phyloP scores from a whole-genome alignment of 768 basidiomycete genomes.

The Lactarius vividus region DNA sequence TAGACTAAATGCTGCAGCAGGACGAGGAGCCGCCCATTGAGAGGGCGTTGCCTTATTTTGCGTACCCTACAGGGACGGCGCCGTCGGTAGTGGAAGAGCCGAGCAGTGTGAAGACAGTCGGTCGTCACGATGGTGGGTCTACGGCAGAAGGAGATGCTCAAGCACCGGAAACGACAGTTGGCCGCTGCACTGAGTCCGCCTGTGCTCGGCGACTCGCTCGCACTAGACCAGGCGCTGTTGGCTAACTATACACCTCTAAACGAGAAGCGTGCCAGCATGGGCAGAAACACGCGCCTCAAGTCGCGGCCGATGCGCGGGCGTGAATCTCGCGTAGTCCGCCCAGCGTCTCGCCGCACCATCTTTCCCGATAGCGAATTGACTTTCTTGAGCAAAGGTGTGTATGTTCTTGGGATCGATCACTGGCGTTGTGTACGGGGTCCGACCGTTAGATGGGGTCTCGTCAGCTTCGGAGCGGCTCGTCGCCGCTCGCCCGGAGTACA shows the following conservation, averaged over 20 bases:
- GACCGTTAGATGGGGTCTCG: conserved; percentile 29
- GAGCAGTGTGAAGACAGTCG: conserved; percentile 6
- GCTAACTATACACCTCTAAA: conserved; percentile 37
- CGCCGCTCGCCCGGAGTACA: conserved; percentile 67
- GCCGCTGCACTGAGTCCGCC: conserved; percentile 66
- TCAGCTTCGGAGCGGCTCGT: conserved; percentile 71
- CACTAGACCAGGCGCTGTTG: conserved; percentile 75
- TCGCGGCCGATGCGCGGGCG: conserved; percentile 53
- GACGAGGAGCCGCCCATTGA: conserved; percentile 45
- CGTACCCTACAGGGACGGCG: background rate
- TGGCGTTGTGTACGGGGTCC: conserved; percentile 29
- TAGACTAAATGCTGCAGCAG: conserved; percentile 69
- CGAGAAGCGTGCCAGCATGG: background rate
- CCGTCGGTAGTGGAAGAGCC: background rate
- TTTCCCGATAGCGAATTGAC: conserved; percentile 56
- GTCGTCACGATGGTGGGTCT: conserved; percentile 57
- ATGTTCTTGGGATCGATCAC: conserved; percentile 30
- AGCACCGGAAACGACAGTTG: conserved; percentile 65
- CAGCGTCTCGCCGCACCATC: conserved; percentile 36
- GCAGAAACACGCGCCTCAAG: conserved; percentile 11
- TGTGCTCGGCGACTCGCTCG: conserved; percentile 65
- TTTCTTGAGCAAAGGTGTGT: conserved; percentile 73
- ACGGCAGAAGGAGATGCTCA: conserved; percentile 73
- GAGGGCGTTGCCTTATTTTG: conserved; percentile 30
- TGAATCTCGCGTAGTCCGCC: conserved; percentile 50